A percentile compares a stretch with the other conserved stretches of the same genome.
Conservation (phyloP, 129 eudicot genomes). For the Mikania micrantha region DNA sequence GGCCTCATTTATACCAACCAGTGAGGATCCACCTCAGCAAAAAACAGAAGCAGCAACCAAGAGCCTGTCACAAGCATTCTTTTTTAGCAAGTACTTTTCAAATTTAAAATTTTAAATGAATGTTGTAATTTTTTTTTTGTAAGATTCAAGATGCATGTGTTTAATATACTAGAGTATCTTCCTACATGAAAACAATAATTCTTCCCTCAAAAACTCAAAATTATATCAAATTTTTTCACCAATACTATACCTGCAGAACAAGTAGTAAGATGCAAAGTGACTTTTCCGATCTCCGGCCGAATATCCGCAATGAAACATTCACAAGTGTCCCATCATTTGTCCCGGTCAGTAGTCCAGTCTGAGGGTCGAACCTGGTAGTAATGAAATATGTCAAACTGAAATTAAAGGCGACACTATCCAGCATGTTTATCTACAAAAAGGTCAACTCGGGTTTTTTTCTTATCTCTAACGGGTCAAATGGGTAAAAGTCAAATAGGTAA, state of each 20-base stretch:
- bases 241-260: constrained; percentile 55
- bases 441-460: not conserved
- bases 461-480: not conserved
- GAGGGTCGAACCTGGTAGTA: constrained; percentile 65
- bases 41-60: constrained; percentile 81
- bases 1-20: constrained; percentile 83
- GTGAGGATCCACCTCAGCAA: constrained; percentile 82
- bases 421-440: too few species aligned
- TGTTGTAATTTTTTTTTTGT: not conserved
- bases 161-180: not conserved
- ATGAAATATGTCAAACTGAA: not conserved
- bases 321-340: constrained; percentile 94
- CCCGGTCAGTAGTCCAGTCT: constrained; percentile 81
- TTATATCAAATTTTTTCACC: not conserved
- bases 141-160: not conserved
- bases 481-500: not conserved
- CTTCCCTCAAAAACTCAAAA: not conserved
- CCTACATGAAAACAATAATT: too few species aligned
- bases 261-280: constrained; percentile 71
- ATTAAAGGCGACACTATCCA: not conserved
- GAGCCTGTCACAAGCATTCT: constrained; percentile 39
- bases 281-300: constrained; percentile 75
- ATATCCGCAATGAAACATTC: constrained; percentile 57
- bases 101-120: not conserved
- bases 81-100: not conserved